Percentiles rank a stretch among this genome's conserved stretches.
phyloP scores from a whole-genome alignment of 2,329 filamentous ascomycete species.

The Dryadomyces quercivorus region DNA sequence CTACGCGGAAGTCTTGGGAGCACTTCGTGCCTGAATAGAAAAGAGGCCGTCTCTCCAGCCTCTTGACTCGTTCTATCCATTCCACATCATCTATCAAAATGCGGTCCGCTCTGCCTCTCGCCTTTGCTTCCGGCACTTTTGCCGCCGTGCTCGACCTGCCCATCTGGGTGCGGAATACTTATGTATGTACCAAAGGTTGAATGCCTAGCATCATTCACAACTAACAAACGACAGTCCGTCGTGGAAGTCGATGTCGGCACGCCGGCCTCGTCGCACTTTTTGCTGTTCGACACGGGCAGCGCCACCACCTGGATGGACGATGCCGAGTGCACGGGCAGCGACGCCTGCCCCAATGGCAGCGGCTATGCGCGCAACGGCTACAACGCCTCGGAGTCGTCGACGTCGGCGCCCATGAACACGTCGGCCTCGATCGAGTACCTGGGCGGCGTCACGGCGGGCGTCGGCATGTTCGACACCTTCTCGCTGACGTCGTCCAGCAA shows the following conservation, averaged over 20 bases:
- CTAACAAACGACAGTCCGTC: background rate
- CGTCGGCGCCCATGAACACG: constrained; percentile 12
- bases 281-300: constrained; percentile 24
- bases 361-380: constrained; percentile 19
- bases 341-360: constrained; percentile 15
- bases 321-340: constrained; percentile 12
- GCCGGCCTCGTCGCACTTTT: constrained; percentile 15
- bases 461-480: constrained; percentile 17
- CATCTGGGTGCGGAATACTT: constrained; percentile 8
- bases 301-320: constrained; percentile 22
- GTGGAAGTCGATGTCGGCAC: constrained; percentile 17
- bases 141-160: constrained; percentile 10
- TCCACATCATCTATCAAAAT: background rate
- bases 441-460: constrained; percentile 17
- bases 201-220: no score
- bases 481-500: constrained; percentile 2
- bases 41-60: background rate
- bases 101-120: background rate
- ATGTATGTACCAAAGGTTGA: background rate
- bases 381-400: constrained; percentile 16
- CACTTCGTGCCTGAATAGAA: background rate
- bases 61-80: background rate
- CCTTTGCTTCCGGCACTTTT: background rate
- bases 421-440: constrained; percentile 18
- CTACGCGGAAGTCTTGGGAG: no score